Conservation (phyloP, 345 rosid genomes). For the Conringia planisiliqua region DNA sequence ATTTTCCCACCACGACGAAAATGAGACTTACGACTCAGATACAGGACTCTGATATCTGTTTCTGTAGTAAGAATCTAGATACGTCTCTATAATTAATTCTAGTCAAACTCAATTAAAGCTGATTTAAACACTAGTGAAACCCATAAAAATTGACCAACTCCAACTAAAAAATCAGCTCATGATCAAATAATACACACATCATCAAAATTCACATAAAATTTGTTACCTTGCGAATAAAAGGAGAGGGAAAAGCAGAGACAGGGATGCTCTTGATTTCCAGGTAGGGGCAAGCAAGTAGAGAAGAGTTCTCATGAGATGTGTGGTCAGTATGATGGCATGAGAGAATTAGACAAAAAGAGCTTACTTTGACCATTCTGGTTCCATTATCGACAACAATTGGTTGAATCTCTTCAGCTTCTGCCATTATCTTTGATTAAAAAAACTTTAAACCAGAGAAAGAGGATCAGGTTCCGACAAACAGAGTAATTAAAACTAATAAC, state of each 20-base stretch:
- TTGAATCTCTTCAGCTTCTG: slow-evolving; percentile 51
- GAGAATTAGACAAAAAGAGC: not conserved
- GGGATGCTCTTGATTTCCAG: slow-evolving; percentile 86
- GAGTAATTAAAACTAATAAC: not conserved
- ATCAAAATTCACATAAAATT: no score
- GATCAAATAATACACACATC: not conserved
- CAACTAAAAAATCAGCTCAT: not conserved
- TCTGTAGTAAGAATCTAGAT: not conserved
- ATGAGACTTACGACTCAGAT: no score
- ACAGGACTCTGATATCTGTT: no score
- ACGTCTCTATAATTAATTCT: not conserved
- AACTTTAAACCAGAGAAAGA: not conserved
- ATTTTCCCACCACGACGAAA: no score
- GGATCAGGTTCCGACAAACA: not conserved
- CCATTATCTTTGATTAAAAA: slow-evolving; percentile 18
- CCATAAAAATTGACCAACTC: not conserved
- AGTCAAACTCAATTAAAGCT: not conserved
- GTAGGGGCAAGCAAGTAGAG: no score
- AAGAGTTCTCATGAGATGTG: no score
- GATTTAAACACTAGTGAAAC: not conserved
- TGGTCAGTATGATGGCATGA: no score
- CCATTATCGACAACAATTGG: slow-evolving; percentile 63
- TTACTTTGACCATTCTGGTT: slow-evolving; percentile 56
- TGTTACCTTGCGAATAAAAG: slow-evolving; percentile 64
- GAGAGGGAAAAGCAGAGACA: slow-evolving; percentile 76